These are phyloP conservation scores for Penicilliopsis zonata DNA, from an alignment of 495 filamentous ascomycete species.

Conservation along the genomic window DNA sequence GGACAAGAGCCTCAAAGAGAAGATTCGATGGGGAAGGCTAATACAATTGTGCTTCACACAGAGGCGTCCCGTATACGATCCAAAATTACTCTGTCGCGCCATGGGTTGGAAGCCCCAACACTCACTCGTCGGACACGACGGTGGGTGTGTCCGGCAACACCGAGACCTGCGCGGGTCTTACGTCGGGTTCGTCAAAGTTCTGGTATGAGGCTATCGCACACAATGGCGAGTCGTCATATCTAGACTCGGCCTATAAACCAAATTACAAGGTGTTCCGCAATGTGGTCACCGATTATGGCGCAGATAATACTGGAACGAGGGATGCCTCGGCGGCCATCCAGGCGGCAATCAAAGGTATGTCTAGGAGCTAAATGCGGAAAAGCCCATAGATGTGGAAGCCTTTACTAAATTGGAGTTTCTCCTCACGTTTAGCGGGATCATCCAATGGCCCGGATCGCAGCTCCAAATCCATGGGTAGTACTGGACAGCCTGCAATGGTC, in stretches of 20 bases:
- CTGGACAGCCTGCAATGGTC: constrained; percentile 36
- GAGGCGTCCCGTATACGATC: not conserved
- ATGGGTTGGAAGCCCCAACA: not conserved
- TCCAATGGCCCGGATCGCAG: constrained; percentile 14
- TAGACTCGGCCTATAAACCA: constrained; percentile 9
- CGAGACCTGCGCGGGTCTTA: constrained; percentile 2
- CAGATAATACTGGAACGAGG: constrained; percentile 16
- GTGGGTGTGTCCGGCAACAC: not conserved
- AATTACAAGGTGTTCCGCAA: constrained; percentile 26
- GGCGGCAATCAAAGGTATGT: constrained; percentile 17
- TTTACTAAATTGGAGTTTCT: not conserved
- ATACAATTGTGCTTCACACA: not conserved
- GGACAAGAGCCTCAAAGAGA: not conserved
- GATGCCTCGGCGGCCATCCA: constrained; percentile 17
- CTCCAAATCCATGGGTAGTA: constrained; percentile 24
- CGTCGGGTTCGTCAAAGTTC: constrained; percentile 6
- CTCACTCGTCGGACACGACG: too few relatives aligned
- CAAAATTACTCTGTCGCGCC: not conserved
- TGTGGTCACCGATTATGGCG: constrained; percentile 19
- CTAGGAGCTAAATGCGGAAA: too few relatives aligned
- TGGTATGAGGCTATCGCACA: constrained; percentile 27
- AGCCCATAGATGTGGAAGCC: not conserved
- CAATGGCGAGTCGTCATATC: constrained; percentile 20
- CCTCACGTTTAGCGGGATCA: constrained; percentile 9
- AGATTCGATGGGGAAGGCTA: not conserved